Conservation (phyloP, 2,329 filamentous ascomycete genomes). For the Pseudopyrenochaeta lycopersici region DNA sequence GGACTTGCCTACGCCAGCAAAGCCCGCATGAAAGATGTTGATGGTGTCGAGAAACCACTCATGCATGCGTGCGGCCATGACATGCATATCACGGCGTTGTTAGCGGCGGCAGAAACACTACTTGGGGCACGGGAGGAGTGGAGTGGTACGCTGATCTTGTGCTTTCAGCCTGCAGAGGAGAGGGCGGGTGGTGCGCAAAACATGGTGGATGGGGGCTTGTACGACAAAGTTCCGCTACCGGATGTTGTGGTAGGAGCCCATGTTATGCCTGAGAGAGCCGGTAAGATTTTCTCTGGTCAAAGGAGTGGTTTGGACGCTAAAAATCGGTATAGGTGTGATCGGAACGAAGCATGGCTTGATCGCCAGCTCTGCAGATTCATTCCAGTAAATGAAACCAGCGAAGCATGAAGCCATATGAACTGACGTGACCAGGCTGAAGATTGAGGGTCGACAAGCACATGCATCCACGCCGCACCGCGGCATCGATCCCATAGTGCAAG, state of each 20-base stretch:
- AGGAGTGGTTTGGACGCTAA: background rate
- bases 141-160: slow-evolving; percentile 69
- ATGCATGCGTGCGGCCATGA: slow-evolving; percentile 75
- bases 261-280: slow-evolving; percentile 58
- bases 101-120: slow-evolving; percentile 65
- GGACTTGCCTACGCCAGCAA: slow-evolving; percentile 65
- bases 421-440: slow-evolving; percentile 56
- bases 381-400: slow-evolving; percentile 24
- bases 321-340: slow-evolving; percentile 42
- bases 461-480: slow-evolving; percentile 65
- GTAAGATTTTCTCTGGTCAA: slow-evolving; percentile 9
- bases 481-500: slow-evolving; percentile 68
- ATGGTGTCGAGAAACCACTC: slow-evolving; percentile 62
- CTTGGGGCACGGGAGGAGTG: slow-evolving; percentile 57
- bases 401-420: background rate
- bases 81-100: slow-evolving; percentile 68
- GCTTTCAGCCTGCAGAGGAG: slow-evolving; percentile 76
- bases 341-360: slow-evolving; percentile 54
- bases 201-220: slow-evolving; percentile 69
- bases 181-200: slow-evolving; percentile 68
- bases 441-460: slow-evolving; percentile 68
- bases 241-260: slow-evolving; percentile 67
- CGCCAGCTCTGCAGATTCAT: slow-evolving; percentile 53
- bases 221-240: slow-evolving; percentile 63
- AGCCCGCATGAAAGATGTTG: slow-evolving; percentile 53